Percentiles rank a stretch among this genome's conserved stretches.
phyloP scores from a whole-genome alignment of 202 grass and related monocot species.

The Eragrostis tef region DNA sequence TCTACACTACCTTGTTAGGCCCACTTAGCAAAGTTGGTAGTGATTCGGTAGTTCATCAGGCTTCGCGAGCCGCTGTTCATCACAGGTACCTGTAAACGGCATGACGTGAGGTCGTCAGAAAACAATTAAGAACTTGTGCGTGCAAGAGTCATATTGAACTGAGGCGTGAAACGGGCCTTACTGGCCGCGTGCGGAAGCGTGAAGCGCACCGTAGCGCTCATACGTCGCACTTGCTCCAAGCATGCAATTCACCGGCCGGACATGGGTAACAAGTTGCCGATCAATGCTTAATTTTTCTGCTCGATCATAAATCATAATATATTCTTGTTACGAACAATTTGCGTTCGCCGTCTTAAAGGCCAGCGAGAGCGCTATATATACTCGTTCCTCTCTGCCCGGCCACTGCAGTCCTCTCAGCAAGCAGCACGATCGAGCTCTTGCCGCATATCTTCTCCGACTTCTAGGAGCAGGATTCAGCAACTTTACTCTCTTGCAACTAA shows the following conservation, averaged over 20 bases:
- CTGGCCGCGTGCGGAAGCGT: no score
- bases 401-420: neutral
- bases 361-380: neutral
- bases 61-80: no score
- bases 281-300: no score
- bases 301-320: no score
- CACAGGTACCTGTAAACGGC: no score
- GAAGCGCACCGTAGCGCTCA: neutral
- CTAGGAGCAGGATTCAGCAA: neutral
- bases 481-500: no score
- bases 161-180: no score
- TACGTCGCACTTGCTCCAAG: neutral
- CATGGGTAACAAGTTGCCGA: neutral
- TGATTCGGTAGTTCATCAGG: no score
- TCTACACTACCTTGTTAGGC: no score
- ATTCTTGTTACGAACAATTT: neutral
- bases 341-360: neutral
- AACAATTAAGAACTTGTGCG: neutral
- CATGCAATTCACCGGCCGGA: neutral
- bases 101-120: neutral
- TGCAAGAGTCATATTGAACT: neutral
- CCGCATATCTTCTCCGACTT: neutral
- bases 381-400: neutral
- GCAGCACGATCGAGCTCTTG: neutral
- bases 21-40: no score